These are phyloP conservation scores for Trichomonascus vanleenenianus DNA, from an alignment of 805 yeast species.

Conservation along the genomic window DNA sequence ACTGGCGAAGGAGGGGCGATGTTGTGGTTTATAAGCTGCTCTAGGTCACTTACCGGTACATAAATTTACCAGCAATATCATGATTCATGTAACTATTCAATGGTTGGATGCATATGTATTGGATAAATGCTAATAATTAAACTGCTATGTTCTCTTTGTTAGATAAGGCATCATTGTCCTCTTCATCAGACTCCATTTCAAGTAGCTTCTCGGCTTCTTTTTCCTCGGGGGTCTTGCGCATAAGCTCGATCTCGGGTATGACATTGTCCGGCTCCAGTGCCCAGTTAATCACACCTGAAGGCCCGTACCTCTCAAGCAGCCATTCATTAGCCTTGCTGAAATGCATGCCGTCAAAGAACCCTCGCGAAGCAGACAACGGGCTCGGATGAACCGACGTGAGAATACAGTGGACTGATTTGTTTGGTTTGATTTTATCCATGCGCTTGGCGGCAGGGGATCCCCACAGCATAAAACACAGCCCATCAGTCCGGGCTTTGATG, in stretches of 20 bases:
- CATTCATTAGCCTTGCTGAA: slow-evolving; percentile 73
- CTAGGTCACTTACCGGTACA: too few relatives aligned
- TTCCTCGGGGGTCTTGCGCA: slow-evolving; percentile 7
- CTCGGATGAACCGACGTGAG: slow-evolving; percentile 86
- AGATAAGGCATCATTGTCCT: neutral
- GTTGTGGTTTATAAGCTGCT: slow-evolving; percentile 47
- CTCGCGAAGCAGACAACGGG: slow-evolving; percentile 84
- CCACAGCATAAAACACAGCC: slow-evolving; percentile 75
- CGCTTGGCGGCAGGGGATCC: slow-evolving; percentile 67
- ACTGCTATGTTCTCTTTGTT: too few relatives aligned
- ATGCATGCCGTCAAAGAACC: slow-evolving; percentile 72
- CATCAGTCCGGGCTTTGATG: slow-evolving; percentile 34
- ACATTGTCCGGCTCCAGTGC: slow-evolving; percentile 27
- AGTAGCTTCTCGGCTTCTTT: slow-evolving; percentile 4
- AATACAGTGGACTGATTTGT: slow-evolving; percentile 32
- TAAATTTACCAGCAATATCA: too few relatives aligned
- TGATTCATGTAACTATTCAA: too few relatives aligned
- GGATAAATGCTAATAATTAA: neutral
- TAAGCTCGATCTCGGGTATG: slow-evolving; percentile 11
- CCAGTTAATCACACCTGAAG: slow-evolving; percentile 59
- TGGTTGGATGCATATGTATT: too few relatives aligned
- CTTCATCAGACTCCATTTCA: neutral
- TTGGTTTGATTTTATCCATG: slow-evolving; percentile 35
- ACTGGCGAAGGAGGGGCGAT: slow-evolving; percentile 69
- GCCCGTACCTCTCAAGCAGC: slow-evolving; percentile 43